phyloP scores from a whole-genome alignment of 2,329 filamentous ascomycete genomes.

The Aspergillus vadensis region DNA sequence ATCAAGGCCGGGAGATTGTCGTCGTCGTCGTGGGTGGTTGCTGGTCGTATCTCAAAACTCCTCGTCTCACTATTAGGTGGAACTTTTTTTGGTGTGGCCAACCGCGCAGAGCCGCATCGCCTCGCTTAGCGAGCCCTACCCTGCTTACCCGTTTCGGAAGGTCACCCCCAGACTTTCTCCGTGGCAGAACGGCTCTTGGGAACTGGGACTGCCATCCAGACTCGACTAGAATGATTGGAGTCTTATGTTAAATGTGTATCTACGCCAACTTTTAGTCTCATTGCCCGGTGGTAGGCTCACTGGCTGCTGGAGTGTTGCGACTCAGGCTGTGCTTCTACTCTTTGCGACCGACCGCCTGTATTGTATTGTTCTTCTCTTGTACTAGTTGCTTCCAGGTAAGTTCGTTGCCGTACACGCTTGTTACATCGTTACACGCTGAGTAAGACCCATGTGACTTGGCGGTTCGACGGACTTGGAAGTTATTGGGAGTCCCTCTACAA shows the following conservation, averaged over 20 bases:
- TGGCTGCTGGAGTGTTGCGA: background rate
- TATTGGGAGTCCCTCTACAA: no score
- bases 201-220: background rate
- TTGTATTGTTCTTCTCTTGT: background rate
- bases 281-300: background rate
- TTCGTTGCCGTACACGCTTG: background rate
- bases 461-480: no score
- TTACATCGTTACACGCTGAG: background rate
- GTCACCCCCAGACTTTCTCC: constrained; percentile 9
- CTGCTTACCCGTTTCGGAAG: constrained; percentile 32
- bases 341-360: background rate
- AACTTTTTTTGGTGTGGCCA: constrained; percentile 49
- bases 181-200: background rate
- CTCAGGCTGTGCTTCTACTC: background rate
- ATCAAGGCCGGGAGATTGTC: constrained; percentile 51
- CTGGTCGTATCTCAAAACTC: constrained; percentile 49
- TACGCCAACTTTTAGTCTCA: background rate
- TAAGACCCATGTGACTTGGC: background rate
- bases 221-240: background rate
- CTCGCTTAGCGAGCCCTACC: constrained; percentile 50
- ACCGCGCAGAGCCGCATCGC: constrained; percentile 38
- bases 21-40: constrained; percentile 47
- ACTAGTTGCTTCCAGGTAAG: background rate
- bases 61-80: constrained; percentile 39
- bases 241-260: no score